phyloP scores from a whole-genome alignment of 257 asterid species.

The Gardenia jasminoides region DNA sequence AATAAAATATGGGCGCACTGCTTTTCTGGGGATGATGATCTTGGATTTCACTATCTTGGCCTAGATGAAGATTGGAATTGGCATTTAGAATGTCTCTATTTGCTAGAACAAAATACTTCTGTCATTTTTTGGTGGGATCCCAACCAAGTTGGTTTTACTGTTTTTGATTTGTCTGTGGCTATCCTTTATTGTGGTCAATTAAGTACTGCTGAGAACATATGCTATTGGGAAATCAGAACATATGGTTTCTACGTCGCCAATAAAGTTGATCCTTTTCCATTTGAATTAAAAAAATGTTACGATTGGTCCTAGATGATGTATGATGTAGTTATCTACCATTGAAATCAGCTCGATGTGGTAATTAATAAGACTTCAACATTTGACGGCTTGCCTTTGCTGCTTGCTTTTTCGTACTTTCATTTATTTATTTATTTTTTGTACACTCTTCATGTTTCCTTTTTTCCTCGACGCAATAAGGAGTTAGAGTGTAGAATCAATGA shows the following conservation, averaged over 20 bases:
- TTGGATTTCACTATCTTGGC: not conserved
- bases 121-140: constrained; percentile 3
- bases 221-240: constrained; percentile 5
- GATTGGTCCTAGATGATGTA: not conserved
- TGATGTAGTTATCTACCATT: not conserved
- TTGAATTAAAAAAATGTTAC: not conserved
- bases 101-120: not conserved
- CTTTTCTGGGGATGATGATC: constrained; percentile 2
- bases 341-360: no score
- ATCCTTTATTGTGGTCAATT: not conserved
- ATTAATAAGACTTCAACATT: no score
- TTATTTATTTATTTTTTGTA: no score
- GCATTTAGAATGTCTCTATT: not conserved
- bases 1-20: no score
- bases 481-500: no score
- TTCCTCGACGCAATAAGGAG: no score
- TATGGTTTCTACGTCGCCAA: constrained; percentile 12
- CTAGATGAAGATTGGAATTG: not conserved
- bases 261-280: not conserved
- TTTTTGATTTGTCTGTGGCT: not conserved
- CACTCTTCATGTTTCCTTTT: no score
- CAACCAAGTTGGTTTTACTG: not conserved
- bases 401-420: no score
- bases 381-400: no score
- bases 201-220: not conserved